Percentiles rank a stretch among this genome's conserved stretches.
These are phyloP conservation scores for Ganoderma sinense DNA, from an alignment of 1,284 basidiomycete genomes.

Conservation along the genomic window DNA sequence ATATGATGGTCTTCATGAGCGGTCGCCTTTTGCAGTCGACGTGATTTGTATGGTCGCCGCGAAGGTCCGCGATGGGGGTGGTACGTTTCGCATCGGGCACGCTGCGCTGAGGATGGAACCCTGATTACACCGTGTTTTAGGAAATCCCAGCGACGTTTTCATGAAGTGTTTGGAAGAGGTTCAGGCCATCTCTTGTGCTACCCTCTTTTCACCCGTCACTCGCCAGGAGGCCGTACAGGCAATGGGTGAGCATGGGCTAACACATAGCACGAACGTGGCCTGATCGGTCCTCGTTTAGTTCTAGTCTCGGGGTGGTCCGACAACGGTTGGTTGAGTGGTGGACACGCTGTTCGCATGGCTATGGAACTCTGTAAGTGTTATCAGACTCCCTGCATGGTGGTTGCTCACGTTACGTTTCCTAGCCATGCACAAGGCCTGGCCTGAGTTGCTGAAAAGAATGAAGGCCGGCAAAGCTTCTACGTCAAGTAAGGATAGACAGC, in stretches of 20 bases:
- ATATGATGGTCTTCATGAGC: constrained; percentile 79
- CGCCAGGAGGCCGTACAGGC: constrained; percentile 88
- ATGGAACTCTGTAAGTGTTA: constrained; percentile 82
- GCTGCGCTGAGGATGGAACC: neutral
- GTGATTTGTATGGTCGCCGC: constrained; percentile 92
- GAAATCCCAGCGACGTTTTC: constrained; percentile 71
- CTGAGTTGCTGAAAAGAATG: constrained; percentile 79
- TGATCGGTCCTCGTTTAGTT: constrained; percentile 51
- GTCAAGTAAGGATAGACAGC: constrained; percentile 73
- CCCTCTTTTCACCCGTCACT: constrained; percentile 85
- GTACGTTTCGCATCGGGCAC: constrained; percentile 46
- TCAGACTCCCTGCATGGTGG: neutral
- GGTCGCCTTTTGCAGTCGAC: constrained; percentile 86
- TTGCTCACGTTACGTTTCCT: constrained; percentile 5
- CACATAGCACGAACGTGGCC: constrained; percentile 20
- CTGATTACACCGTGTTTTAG: constrained; percentile 39
- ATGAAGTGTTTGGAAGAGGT: constrained; percentile 81
- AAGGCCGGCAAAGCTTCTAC: constrained; percentile 65
- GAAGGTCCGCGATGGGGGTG: constrained; percentile 87
- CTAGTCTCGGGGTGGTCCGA: constrained; percentile 91
- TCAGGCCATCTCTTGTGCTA: constrained; percentile 83
- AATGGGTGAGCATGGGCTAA: constrained; percentile 68
- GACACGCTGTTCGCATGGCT: constrained; percentile 93
- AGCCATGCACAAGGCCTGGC: constrained; percentile 93
- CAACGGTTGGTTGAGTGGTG: constrained; percentile 90